phyloP scores from a whole-genome alignment of 306 rosid genomes.

The Psophocarpus tetragonolobus region DNA sequence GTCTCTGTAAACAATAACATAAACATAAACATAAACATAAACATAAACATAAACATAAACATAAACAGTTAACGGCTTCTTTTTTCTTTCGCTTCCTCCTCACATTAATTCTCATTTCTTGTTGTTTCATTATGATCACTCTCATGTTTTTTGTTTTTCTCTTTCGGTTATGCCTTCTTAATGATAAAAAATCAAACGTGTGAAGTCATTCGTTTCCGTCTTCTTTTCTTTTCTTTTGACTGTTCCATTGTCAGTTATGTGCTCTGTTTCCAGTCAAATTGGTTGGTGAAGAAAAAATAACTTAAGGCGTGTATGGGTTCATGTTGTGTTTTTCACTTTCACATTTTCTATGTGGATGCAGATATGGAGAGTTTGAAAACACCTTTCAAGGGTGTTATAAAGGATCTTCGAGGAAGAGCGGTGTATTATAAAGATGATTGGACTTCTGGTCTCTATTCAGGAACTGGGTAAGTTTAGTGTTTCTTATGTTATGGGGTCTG shows the following conservation, averaged over 20 bases:
- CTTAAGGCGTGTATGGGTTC: neutral
- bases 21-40: too few relatives aligned
- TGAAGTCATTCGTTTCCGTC: neutral
- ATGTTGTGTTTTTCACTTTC: neutral
- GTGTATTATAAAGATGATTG: conserved; percentile 77
- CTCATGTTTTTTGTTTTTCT: neutral
- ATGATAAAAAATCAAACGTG: neutral
- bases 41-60: too few relatives aligned
- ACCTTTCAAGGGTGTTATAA: conserved; percentile 67
- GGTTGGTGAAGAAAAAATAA: neutral
- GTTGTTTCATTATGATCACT: neutral
- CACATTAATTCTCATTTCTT: neutral
- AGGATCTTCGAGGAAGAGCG: conserved; percentile 64
- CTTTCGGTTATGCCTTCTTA: neutral
- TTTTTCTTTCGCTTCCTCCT: neutral
- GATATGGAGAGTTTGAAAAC: conserved; percentile 55
- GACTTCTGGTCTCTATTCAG: conserved; percentile 59
- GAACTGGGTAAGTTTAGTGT: conserved; percentile 70
- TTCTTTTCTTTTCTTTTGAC: neutral
- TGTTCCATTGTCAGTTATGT: neutral
- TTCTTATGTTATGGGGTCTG: neutral
- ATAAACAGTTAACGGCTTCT: too few relatives aligned
- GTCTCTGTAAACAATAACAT: too few relatives aligned
- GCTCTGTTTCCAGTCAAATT: neutral
- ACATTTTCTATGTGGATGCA: conserved; percentile 12